These are phyloP conservation scores for Rhizopus microsporus DNA, from an alignment of 371 early-diverging fungal genomes.

Conservation along the genomic window DNA sequence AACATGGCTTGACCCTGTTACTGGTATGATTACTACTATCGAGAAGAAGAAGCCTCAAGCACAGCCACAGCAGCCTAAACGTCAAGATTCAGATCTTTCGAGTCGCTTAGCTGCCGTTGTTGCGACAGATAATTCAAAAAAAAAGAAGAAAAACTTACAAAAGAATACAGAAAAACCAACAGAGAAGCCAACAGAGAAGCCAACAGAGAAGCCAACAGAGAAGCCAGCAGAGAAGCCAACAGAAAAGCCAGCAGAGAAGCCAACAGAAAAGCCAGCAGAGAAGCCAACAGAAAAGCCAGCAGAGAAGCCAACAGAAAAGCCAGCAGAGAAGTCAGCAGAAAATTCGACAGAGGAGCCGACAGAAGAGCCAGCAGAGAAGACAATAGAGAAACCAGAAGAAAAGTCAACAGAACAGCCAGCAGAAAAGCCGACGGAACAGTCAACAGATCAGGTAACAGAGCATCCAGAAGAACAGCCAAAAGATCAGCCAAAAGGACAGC, in stretches of 20 bases:
- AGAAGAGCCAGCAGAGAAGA: not conserved
- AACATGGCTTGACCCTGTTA: slow-evolving; percentile 52
- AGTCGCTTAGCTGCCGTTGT: slow-evolving; percentile 45
- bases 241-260: not conserved
- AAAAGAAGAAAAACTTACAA: not conserved
- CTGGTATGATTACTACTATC: slow-evolving; percentile 49
- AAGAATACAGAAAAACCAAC: not conserved
- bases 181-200: not conserved
- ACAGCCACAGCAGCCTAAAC: slow-evolving; percentile 11
- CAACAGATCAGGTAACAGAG: not conserved
- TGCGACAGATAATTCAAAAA: slow-evolving; percentile 15
- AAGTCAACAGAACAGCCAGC: not conserved
- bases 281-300: too few relatives aligned
- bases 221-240: not conserved
- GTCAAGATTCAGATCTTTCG: slow-evolving; percentile 39
- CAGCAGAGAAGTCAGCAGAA: not conserved
- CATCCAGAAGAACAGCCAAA: not conserved
- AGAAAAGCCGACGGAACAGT: not conserved
- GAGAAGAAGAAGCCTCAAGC: slow-evolving; percentile 22
- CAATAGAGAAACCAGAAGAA: too few relatives aligned
- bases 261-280: not conserved
- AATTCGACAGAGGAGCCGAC: not conserved
- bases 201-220: not conserved
- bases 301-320: slow-evolving; percentile 1
- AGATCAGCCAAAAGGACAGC: not conserved